Base-by-base conservation (phyloP, 495 filamentous ascomycete genomes). In the Xylaria grammica region DNA sequence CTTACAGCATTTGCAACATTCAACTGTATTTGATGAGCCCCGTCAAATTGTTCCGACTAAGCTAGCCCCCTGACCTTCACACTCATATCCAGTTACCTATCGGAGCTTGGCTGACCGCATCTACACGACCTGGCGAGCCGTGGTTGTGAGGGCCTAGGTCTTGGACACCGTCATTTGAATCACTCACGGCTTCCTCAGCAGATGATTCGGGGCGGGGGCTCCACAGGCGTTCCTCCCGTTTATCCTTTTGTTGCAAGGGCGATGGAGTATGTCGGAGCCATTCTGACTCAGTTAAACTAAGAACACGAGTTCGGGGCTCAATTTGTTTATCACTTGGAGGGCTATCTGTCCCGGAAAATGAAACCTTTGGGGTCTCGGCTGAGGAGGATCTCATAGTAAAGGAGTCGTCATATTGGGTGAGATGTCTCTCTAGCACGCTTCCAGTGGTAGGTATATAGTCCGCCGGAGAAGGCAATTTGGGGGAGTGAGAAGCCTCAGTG, bases 231-330 rank as follows among this genome's bases (percentile, higher is more conserved):
- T 55, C 42, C 2, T 53, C 38, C 29, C 46, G 26, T 7, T 58
- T 57, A 26, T 61, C 54, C 20, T 49, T 65, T 40, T 48, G 62
- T 2, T 58, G 57, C 19, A 60, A 36, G 15, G 76, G 75, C 15
- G 76, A 77, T 1, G 76, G 79, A 20, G 74, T 75, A 26, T 72
- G 74, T 30, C 73, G 68, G 65, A 80, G 71, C 78, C 77, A 81
- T 55, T 80, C 75, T 10, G 74, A 58, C 55, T 81, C 79, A 2
- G 65, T 75, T 10, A 78, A 52, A 9, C 62, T 66, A 7, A 77
- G 42, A 3, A 55, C 60, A 45, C 45, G 62, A 17, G 63, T 38
- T 22, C 49, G 64, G 36, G 55, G 24, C 11, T 58, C 45, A 42
- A n/a, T 50, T 38, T 22, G 40, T 22, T 20, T 13, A 51, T 22